phyloP scores from a whole-genome alignment of 1,139 yeast species.

The Geotrichum klebahnii region DNA sequence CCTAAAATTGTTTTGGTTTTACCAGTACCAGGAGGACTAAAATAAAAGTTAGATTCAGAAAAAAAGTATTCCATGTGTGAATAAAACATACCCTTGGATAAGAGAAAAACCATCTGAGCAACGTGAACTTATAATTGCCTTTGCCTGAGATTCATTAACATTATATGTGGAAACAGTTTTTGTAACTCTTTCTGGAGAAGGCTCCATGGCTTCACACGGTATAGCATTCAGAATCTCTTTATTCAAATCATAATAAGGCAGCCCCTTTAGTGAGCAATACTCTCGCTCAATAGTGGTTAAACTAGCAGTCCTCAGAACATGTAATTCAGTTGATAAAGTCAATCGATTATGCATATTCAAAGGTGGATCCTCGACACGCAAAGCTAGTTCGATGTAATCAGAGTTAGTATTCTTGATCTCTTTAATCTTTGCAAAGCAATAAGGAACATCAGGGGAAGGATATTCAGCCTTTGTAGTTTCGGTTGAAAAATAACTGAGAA shows the following conservation, averaged over 20 bases:
- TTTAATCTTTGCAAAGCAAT: slow-evolving; percentile 75
- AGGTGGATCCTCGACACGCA: slow-evolving; percentile 56
- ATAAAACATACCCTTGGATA: slow-evolving; percentile 63
- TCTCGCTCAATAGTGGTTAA: slow-evolving; percentile 94
- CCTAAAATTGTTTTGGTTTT: slow-evolving; percentile 95
- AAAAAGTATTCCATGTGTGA: slow-evolving; percentile 2
- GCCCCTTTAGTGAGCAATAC: slow-evolving; percentile 73
- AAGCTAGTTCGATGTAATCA: slow-evolving; percentile 66
- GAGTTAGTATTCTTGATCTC: slow-evolving; percentile 58
- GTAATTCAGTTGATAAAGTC: slow-evolving; percentile 38
- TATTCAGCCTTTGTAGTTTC: slow-evolving; percentile 32
- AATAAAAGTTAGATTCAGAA: slow-evolving; percentile 2
- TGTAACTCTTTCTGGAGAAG: slow-evolving; percentile 42
- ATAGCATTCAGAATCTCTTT: slow-evolving; percentile 60
- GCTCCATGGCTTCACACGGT: slow-evolving; percentile 44
- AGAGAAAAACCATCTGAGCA: slow-evolving; percentile 71
- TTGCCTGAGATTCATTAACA: slow-evolving; percentile 85
- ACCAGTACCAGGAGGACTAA: slow-evolving; percentile 90
- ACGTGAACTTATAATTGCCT: slow-evolving; percentile 74
- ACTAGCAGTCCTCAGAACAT: slow-evolving; percentile 62
- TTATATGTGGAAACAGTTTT: slow-evolving; percentile 45
- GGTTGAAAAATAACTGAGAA: slow-evolving; percentile 48
- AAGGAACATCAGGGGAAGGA: slow-evolving; percentile 30
- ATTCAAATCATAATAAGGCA: slow-evolving; percentile 72
- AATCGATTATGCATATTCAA: slow-evolving; percentile 16